Evolutionary conservation across 495 filamentous ascomycete genomes (phyloP).

Genomic region (Sordaria brevicollis): DNA sequence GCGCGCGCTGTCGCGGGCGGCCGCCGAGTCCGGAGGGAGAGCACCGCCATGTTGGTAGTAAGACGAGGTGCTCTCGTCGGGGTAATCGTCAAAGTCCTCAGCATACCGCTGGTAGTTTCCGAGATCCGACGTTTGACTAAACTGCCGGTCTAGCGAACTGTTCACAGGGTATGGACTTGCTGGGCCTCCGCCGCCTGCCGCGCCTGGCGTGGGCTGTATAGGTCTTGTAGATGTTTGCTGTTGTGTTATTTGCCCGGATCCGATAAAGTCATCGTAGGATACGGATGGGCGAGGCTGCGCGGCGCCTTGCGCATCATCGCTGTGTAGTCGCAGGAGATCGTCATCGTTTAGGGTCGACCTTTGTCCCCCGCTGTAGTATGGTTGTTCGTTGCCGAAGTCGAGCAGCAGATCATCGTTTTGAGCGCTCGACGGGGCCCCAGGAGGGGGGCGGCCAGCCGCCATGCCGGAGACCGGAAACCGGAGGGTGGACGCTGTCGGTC

Average conservation of each 20-base stretch:
- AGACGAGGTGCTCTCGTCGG: conserved; percentile 58
- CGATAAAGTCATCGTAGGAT: conserved; percentile 93
- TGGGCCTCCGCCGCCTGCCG: conserved; percentile 24
- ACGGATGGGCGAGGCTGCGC: conserved; percentile 66
- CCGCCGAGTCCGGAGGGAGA: conserved; percentile 30
- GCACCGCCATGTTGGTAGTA: conserved; percentile 54
- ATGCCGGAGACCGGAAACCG: conserved; percentile 34
- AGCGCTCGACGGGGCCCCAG: conserved; percentile 48
- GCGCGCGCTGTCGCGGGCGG: conserved; percentile 45
- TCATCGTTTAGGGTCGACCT: conserved; percentile 67
- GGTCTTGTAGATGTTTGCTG: background rate
- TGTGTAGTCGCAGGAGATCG: conserved; percentile 58
- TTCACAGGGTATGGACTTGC: conserved; percentile 39
- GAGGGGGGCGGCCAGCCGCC: conserved; percentile 53
- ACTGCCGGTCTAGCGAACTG: conserved; percentile 39
- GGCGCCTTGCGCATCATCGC: conserved; percentile 49
- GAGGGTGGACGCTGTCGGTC: background rate
- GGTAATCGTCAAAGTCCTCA: conserved; percentile 65
- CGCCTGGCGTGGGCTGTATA: conserved; percentile 21
- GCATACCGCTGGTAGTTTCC: conserved; percentile 87
- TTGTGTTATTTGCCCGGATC: conserved; percentile 33
- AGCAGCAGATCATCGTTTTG: conserved; percentile 57
- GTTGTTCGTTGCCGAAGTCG: conserved; percentile 59
- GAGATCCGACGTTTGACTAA: conserved; percentile 76
- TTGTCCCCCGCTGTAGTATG: conserved; percentile 62